Percentiles rank a stretch among this genome's conserved stretches.
Conservation (phyloP, 1,284 basidiomycete genomes). For the Agaricales sp. region DNA sequence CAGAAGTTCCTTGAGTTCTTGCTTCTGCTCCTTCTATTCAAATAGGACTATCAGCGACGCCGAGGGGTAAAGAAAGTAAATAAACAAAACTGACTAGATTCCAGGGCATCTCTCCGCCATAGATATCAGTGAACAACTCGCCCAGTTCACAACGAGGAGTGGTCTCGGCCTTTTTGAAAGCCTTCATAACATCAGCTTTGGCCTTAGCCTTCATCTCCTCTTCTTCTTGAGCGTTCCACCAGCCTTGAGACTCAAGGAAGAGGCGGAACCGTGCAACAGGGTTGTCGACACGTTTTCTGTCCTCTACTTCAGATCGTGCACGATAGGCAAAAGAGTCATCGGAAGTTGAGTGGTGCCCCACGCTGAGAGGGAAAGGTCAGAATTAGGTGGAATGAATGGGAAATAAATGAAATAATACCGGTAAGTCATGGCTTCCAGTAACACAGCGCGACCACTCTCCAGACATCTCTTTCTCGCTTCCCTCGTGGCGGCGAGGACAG, state of each 20-base stretch:
- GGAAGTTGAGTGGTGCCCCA: constrained; percentile 93
- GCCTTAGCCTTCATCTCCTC: constrained; percentile 59
- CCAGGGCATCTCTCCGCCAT: constrained; percentile 78
- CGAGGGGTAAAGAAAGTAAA: neutral
- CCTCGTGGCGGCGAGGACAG: constrained; percentile 73
- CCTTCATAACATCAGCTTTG: constrained; percentile 65
- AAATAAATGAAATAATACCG: too few species aligned
- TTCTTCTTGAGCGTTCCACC: constrained; percentile 80
- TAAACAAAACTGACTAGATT: constrained; percentile 56
- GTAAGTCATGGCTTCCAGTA: constrained; percentile 92
- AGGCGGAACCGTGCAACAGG: constrained; percentile 79
- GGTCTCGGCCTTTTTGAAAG: constrained; percentile 73
- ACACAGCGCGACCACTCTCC: constrained; percentile 71
- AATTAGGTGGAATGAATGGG: too few species aligned
- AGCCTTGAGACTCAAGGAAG: constrained; percentile 75
- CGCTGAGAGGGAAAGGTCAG: constrained; percentile 27
- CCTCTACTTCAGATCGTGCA: constrained; percentile 76
- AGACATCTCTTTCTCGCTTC: constrained; percentile 75
- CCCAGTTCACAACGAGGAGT: constrained; percentile 61
- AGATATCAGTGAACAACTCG: constrained; percentile 84
- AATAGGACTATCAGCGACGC: too few species aligned
- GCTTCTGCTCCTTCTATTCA: constrained; percentile 69
- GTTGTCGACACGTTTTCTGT: constrained; percentile 81
- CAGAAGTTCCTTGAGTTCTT: constrained; percentile 66
- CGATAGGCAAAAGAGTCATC: constrained; percentile 93